Conservation (phyloP, 225 moss, liverwort and hornwort genomes). For the Physcomitrellopsis africana region DNA sequence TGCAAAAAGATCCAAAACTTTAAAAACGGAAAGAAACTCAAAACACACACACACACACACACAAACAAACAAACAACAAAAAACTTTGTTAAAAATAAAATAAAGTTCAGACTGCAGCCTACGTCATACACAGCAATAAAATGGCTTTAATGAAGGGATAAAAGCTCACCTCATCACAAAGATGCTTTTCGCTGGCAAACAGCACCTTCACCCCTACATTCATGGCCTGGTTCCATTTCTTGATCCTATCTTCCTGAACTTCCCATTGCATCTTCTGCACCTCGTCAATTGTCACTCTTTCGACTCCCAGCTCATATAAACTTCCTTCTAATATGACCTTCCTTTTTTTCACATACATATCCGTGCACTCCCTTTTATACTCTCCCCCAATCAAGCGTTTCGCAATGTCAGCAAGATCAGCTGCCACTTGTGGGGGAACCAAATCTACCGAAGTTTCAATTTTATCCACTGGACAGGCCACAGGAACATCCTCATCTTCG, state of each 20-base stretch:
- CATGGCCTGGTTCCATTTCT: slow-evolving; percentile 85
- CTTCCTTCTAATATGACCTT: slow-evolving; percentile 63
- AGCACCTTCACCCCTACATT: slow-evolving; percentile 74
- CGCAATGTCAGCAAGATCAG: slow-evolving; percentile 61
- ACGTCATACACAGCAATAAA: background rate
- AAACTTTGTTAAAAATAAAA: too few species aligned
- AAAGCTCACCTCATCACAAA: slow-evolving; percentile 50
- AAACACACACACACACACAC: too few species aligned
- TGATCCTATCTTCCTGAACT: slow-evolving; percentile 60
- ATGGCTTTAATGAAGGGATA: background rate
- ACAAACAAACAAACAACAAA: too few species aligned
- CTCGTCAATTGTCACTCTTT: slow-evolving; percentile 67
- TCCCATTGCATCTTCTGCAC: slow-evolving; percentile 81
- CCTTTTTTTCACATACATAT: slow-evolving; percentile 49
- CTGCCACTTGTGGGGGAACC: slow-evolving; percentile 60
- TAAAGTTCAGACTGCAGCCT: background rate
- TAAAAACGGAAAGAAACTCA: too few species aligned
- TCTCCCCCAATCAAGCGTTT: slow-evolving; percentile 61
- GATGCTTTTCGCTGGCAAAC: slow-evolving; percentile 68
- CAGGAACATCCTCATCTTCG: slow-evolving; percentile 50
- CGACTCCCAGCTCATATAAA: slow-evolving; percentile 63
- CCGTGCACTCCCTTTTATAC: slow-evolving; percentile 48
- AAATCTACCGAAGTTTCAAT: slow-evolving; percentile 58
- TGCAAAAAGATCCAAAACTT: too few species aligned
- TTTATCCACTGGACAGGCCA: slow-evolving; percentile 46